Evolutionary conservation across 192 early-diverging fungal species (phyloP), one percentile per base, ranked within the genome.

Genomic region (Rhizophagus sp.): DNA sequence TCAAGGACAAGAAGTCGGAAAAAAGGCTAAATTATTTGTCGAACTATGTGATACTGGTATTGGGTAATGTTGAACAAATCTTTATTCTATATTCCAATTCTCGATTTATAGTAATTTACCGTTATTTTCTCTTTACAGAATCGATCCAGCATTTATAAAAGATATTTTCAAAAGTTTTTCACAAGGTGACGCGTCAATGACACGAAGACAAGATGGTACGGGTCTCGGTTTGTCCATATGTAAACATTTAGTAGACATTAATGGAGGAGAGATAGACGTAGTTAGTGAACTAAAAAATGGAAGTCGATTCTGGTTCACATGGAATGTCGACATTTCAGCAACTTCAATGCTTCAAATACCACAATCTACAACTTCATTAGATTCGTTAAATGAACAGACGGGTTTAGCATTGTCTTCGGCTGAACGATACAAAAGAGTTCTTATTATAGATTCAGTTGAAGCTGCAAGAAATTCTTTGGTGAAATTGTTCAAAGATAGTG

Each of bases 141-240:
- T 94, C 61, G 84, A 88, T 34, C 84, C 84, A 22, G 90, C 90
- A 44, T 91, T 90, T 72, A 84, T 90, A 75, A 79, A 84, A 30
- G 84, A 90, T 73, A 88, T 93, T 52, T 95, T 93, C 73, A 88
- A 92, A 64, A 89, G 89, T 50, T 96, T 93, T 83, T 80, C 88
- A 13, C 94, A 94, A 82, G 90, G 88, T 10, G 92, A 94, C 24
- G 87, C 88, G 12, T 87, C 91, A 25, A 92, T 90, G 41, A 92
- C 91, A 8, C 87, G 91, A 67, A 88, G 88, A 73, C 94, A 92
- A 78, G 92, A 92, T 36, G 93, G 93, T 34, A 92, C 92, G 8
- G 94, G 95, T 1, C 85, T 96, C 22, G 94, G 94, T 0, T 86
- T 96, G 36, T 89, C 89, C 41, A 96, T 96, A 63, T 92, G 89